phyloP scores from a whole-genome alignment of 371 early-diverging fungal species.

The Rhizomucor miehei region DNA sequence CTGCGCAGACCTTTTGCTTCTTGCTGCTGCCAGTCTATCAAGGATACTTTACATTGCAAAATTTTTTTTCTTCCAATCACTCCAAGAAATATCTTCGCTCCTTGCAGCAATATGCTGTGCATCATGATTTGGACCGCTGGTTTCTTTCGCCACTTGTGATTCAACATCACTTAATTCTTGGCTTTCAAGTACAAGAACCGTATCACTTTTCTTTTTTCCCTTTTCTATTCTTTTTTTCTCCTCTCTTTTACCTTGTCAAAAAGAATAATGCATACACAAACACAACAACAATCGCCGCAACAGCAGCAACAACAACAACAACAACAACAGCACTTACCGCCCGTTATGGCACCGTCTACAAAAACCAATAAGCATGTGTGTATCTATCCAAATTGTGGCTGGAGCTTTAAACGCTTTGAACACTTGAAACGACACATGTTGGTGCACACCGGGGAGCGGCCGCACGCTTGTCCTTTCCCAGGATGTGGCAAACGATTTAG shows the following conservation, averaged over 20 bases:
- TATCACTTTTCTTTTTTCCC: constrained; percentile 9
- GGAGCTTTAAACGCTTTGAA: constrained; percentile 61
- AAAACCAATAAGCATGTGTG: constrained; percentile 27
- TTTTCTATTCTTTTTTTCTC: constrained; percentile 7
- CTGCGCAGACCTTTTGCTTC: too few relatives aligned
- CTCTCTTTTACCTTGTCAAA: neutral
- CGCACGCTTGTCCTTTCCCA: constrained; percentile 52
- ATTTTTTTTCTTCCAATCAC: too few relatives aligned
- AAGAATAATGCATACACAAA: neutral
- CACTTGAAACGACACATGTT: constrained; percentile 64
- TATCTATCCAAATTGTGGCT: constrained; percentile 48
- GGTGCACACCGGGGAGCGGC: constrained; percentile 50
- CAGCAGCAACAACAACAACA: neutral
- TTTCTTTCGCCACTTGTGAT: constrained; percentile 4
- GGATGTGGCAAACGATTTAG: constrained; percentile 61
- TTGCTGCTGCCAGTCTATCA: too few relatives aligned
- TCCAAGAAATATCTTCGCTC: neutral
- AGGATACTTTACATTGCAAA: too few relatives aligned
- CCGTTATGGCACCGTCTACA: constrained; percentile 24
- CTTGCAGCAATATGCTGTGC: constrained; percentile 15
- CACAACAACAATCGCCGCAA: too few relatives aligned
- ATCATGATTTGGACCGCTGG: constrained; percentile 14
- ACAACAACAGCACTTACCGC: constrained; percentile 4
- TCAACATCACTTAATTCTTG: constrained; percentile 8
- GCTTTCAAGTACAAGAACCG: constrained; percentile 4